Conservation (phyloP, 768 basidiomycete species). For the Russula virescens region DNA sequence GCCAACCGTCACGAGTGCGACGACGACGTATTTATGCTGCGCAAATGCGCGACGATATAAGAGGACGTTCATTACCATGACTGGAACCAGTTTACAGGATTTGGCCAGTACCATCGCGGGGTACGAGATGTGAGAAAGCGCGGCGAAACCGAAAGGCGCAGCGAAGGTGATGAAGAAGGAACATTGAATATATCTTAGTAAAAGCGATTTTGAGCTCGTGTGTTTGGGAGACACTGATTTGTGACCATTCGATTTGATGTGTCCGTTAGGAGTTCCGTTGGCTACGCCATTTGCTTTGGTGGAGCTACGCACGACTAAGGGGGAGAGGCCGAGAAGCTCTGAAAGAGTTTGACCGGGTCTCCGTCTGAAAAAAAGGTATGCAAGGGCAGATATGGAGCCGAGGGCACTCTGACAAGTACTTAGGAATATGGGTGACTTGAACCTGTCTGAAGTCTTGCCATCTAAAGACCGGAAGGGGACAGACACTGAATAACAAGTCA, state of each 20-base stretch:
- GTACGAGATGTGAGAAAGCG: slow-evolving; percentile 93
- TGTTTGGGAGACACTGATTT: slow-evolving; percentile 31
- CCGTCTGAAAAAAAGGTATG: slow-evolving; percentile 64
- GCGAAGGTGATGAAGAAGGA: slow-evolving; percentile 84
- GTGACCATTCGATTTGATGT: slow-evolving; percentile 26
- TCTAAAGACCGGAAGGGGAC: slow-evolving; percentile 75
- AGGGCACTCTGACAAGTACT: slow-evolving; percentile 80
- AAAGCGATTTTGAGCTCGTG: slow-evolving; percentile 41
- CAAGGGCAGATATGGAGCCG: slow-evolving; percentile 68
- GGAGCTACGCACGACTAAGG: slow-evolving; percentile 24
- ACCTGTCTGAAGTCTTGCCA: slow-evolving; percentile 58
- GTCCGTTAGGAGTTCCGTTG: slow-evolving; percentile 38
- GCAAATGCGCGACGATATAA: slow-evolving; percentile 92
- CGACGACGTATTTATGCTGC: slow-evolving; percentile 92
- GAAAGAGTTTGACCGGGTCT: slow-evolving; percentile 47
- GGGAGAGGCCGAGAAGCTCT: slow-evolving; percentile 58
- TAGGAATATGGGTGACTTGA: slow-evolving; percentile 80
- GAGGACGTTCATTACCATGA: slow-evolving; percentile 95
- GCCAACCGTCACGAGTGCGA: slow-evolving; percentile 83
- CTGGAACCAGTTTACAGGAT: slow-evolving; percentile 98
- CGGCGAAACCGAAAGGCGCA: slow-evolving; percentile 93
- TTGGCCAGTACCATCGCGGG: slow-evolving; percentile 99
- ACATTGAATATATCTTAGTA: slow-evolving; percentile 75
- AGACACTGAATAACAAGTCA: slow-evolving; percentile 49
- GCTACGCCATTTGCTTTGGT: slow-evolving; percentile 27